Base-by-base conservation (phyloP, 2,329 filamentous ascomycete genomes). In the Colletotrichum cereale region DNA sequence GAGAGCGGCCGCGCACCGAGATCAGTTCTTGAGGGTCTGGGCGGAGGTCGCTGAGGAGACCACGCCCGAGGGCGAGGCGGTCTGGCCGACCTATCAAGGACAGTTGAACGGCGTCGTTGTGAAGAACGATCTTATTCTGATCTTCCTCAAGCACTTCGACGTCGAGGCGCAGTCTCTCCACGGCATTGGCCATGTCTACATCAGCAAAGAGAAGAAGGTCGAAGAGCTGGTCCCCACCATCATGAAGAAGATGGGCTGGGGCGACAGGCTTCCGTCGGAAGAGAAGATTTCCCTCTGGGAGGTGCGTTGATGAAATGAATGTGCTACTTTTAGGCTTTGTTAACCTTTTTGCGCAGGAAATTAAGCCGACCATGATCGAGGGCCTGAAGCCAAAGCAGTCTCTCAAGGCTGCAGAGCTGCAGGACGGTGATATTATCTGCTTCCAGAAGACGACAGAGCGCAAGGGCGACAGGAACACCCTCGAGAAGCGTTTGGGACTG, bases 351-450 rank as follows among this genome's bases (percentile, higher is more conserved):
- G 34, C 40, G n/a, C 70, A 89, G 87, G 96, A 99, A 84, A 98
- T 99, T 83, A 99, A 98, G 83, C 95, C 95, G 62, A 93, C 91
- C 72, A 98, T 98, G 95, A 97, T 99, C 75, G 97, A 99, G 79
- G 88, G 89, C 8, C 92, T 99, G 85, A 98, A 98, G 82, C 89
- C 92, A 0, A 98, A 97, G 83, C 91, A 94, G 78, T 94, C 95
- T 0, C 87, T 99, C 71, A 93, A 95, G 75, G 91, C 93, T 71
- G 96, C 96, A 1, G 97, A 99, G 80, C 92, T 99, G 31, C 96
- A 98, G 79, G 96, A 99, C 77, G 96, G 96, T 60, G 96, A 99
- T 78, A 97, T 99, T 75, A 90, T 99, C 67, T 97, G 95, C 79
- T 98, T 98, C 83, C 96, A 99, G 80, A 89, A 89, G 71, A 84